Evolutionary conservation across 768 basidiomycete species (phyloP), one percentile per base, ranked within the genome.

Genomic region (Boletellus emodensis): DNA sequence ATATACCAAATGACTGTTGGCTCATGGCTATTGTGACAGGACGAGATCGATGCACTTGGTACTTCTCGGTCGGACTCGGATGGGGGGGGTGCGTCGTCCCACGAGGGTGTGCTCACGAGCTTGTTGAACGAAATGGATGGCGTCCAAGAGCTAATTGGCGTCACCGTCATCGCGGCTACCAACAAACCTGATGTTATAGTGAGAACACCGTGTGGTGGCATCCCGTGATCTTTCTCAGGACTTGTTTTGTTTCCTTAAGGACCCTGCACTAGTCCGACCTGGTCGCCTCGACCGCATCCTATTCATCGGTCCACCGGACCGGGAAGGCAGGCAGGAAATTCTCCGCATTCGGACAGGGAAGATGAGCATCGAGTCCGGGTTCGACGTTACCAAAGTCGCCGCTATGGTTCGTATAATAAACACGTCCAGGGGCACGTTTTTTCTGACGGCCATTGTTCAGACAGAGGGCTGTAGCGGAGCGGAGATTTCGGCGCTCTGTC

Each of bases 71-170:
- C 72, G 0, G 80, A 82, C 40, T 65, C 63, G 7, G 79, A 82
- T 14, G 70, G 72, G 3, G 83, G 83, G 37, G 67, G 72, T 6
- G 69, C 73, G 1, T 77, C 79, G 0, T 76, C 83, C 0, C 87
- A 93, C 58, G 87, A 91, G 58, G 94, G 96, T 8, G 92, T 97
- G 12, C 76, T 99, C 8, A 94, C 94, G 2, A 95, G 85, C 53
- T 75, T 99, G 12, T 66, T 99, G 49, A 98, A 95, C 63, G 96
- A 99, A 65, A 98, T 98, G 93, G 96, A 98, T 62, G 96, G 96
- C 17, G 89, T 98, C 1, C 91, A 97, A 68, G 93, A 95, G 69
- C 75, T 98, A 17, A 75, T 87, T 15, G 94, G 94, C 0, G 96
- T 99, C n/a, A 94, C 91, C 1, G 82, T 97, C 32, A 81, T 99